A percentile compares a stretch with the other conserved stretches of the same genome.
Evolutionary conservation across 768 basidiomycete genomes (phyloP).

Genomic region (Xanthoconium stramineum): DNA sequence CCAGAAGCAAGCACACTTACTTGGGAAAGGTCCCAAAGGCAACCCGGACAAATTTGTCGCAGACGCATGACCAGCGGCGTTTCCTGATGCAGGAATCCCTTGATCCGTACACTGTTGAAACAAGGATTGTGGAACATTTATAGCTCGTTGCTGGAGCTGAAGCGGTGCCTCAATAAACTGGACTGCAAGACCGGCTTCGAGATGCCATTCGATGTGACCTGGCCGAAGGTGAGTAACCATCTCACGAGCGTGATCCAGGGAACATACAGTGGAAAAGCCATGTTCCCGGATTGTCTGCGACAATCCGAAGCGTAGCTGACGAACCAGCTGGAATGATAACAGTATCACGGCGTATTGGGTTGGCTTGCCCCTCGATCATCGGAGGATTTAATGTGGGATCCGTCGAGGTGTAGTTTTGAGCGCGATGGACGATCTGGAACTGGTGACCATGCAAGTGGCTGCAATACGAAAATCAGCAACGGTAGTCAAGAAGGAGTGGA

Average conservation of each 20-base stretch:
- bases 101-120: constrained; percentile 71
- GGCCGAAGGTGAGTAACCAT: not conserved
- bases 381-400: constrained; percentile 82
- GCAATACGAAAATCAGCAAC: not conserved
- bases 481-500: not conserved
- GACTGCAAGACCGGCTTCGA: constrained; percentile 79
- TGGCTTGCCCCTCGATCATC: constrained; percentile 69
- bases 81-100: constrained; percentile 63
- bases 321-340: constrained; percentile 67
- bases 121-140: constrained; percentile 53
- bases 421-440: constrained; percentile 74
- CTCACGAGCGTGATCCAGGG: not conserved
- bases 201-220: constrained; percentile 88
- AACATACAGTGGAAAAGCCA: constrained; percentile 81
- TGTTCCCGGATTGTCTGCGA: constrained; percentile 90
- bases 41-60: constrained; percentile 68
- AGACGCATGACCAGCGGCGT: constrained; percentile 79
- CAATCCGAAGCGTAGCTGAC: constrained; percentile 70
- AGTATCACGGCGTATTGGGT: constrained; percentile 91
- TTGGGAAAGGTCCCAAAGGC: constrained; percentile 65
- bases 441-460: constrained; percentile 94
- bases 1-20: constrained; percentile 32
- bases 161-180: constrained; percentile 83
- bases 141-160: constrained; percentile 52
- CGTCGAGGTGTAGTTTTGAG: constrained; percentile 63